Conservation (phyloP, 1,284 basidiomycete species). For the Puccinia novopanici region DNA sequence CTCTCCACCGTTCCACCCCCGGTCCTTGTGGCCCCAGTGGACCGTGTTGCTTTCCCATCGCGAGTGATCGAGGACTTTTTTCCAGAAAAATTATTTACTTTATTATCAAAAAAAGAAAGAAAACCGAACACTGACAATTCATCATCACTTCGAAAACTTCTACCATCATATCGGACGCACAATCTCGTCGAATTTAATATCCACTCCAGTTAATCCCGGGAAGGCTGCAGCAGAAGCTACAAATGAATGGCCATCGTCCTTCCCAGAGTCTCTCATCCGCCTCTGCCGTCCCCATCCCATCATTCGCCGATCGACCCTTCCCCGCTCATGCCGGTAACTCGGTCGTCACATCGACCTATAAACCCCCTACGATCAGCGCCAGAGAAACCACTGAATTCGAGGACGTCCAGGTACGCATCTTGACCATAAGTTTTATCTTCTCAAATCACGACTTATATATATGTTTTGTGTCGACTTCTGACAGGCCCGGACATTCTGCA, state of each 20-base stretch:
- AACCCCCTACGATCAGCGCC: constrained; percentile 37
- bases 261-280: constrained; percentile 33
- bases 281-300: neutral
- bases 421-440: neutral
- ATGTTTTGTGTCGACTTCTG: neutral
- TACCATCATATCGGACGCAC: neutral
- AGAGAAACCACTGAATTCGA: constrained; percentile 53
- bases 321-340: constrained; percentile 42
- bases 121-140: neutral
- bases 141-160: neutral
- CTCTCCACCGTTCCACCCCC: neutral
- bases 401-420: constrained; percentile 66
- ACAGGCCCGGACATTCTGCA: constrained; percentile 70
- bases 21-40: neutral
- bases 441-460: neutral
- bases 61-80: neutral
- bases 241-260: constrained; percentile 43
- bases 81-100: neutral
- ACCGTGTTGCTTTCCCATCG: neutral
- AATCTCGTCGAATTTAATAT: neutral
- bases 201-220: constrained; percentile 14
- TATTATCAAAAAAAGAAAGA: neutral
- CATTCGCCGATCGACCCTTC: constrained; percentile 45
- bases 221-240: constrained; percentile 11
- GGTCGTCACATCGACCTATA: constrained; percentile 46